A percentile compares a stretch with the other conserved stretches of the same genome.
phyloP scores from a whole-genome alignment of 139 green algal genomes.

The Chlamydomonas sphaeroides region DNA sequence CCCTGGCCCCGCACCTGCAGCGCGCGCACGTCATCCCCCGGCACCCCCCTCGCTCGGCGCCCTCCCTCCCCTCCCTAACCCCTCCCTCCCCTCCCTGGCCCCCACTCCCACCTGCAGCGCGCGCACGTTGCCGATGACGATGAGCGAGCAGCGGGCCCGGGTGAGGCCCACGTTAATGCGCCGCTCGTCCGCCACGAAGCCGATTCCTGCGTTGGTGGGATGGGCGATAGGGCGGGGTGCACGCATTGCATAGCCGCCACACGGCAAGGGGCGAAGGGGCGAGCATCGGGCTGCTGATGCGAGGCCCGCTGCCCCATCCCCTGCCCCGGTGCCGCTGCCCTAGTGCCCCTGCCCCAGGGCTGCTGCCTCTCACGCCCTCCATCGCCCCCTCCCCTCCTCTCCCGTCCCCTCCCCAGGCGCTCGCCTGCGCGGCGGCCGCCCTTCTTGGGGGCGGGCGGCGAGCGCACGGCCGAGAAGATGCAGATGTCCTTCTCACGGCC shows the following conservation, averaged over 20 bases:
- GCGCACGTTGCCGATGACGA: conserved; percentile 81
- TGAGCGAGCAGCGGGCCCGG: conserved; percentile 77
- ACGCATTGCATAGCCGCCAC: too few species aligned
- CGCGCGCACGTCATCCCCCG: too few species aligned
- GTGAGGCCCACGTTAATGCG: conserved; percentile 95
- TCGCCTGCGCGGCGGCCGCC: neutral
- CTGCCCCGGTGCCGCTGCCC: too few species aligned
- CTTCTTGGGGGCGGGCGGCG: conserved; percentile 35
- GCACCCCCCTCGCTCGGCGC: too few species aligned
- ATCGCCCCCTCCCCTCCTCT: neutral
- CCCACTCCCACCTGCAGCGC: conserved; percentile 56
- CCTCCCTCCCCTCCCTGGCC: neutral
- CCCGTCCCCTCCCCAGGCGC: neutral
- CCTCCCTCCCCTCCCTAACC: neutral
- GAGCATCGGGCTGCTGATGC: too few species aligned
- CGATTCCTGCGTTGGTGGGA: conserved; percentile 55
- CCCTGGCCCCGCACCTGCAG: too few species aligned
- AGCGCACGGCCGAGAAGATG: conserved; percentile 84
- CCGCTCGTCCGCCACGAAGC: conserved; percentile 89
- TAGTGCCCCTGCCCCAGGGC: neutral
- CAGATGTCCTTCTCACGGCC: conserved; percentile 92
- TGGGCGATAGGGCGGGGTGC: too few species aligned
- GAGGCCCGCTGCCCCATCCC: too few species aligned
- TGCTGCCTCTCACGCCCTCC: too few species aligned
- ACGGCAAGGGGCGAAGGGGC: too few species aligned